Evolutionary conservation across 257 asterid genomes (phyloP).

Genomic region (Ilex aquifolium): DNA sequence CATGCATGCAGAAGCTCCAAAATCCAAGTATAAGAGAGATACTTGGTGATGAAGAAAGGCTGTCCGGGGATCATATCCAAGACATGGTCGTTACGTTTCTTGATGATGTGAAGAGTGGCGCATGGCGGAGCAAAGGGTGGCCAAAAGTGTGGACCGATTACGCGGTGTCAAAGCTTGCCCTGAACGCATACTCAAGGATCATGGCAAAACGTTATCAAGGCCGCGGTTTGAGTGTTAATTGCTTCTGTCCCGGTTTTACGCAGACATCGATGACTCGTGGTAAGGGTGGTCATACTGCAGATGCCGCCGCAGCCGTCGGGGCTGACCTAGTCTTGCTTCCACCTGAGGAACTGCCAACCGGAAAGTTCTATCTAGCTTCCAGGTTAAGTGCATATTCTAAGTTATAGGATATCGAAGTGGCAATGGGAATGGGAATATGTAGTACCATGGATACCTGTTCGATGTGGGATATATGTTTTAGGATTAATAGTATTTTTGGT

Average conservation of each 20-base stretch:
- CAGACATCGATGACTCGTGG: conserved; percentile 78
- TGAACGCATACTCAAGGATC: conserved; percentile 54
- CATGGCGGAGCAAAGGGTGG: conserved; percentile 67
- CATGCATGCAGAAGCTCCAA: conserved; percentile 47
- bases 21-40: conserved; percentile 33
- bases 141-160: conserved; percentile 78
- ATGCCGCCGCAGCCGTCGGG: conserved; percentile 40
- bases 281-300: conserved; percentile 46
- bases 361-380: conserved; percentile 37
- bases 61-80: conserved; percentile 40
- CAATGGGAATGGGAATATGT: too few species aligned
- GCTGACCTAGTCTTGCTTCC: conserved; percentile 39
- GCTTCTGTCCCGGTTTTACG: conserved; percentile 80
- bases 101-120: conserved; percentile 45
- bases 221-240: conserved; percentile 43
- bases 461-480: too few species aligned
- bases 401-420: conserved; percentile 13
- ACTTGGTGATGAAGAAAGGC: conserved; percentile 44
- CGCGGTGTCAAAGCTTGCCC: conserved; percentile 69
- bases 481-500: too few species aligned
- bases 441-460: too few species aligned
- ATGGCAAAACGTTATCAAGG: conserved; percentile 41
- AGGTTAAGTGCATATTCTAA: conserved; percentile 26
- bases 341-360: conserved; percentile 41
- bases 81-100: conserved; percentile 41